Evolutionary conservation across 345 rosid species (phyloP).

Genomic region (Eucalyptus pumila): DNA sequence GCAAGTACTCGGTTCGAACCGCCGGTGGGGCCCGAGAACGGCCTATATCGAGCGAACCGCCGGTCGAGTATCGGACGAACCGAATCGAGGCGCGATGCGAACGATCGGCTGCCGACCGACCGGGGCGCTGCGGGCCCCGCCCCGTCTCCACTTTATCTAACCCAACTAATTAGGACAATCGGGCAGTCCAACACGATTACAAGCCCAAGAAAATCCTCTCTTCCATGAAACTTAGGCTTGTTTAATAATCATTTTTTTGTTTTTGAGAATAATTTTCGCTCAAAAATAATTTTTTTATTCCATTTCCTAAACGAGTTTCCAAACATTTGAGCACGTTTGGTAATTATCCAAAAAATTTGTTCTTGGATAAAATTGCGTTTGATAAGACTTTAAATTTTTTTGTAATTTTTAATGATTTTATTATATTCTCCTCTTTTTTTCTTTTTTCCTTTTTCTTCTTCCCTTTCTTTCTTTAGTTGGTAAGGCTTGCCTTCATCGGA

Average conservation of each 20-base stretch:
- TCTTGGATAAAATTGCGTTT: too few relatives aligned
- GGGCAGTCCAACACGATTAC: not conserved
- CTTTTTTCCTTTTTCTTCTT: too few relatives aligned
- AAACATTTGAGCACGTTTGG: too few relatives aligned
- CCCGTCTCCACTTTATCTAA: too few relatives aligned
- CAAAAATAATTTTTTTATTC: too few relatives aligned
- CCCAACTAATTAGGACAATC: not conserved
- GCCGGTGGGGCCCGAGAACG: not conserved
- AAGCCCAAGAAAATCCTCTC: not conserved
- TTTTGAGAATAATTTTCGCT: fast-evolving
- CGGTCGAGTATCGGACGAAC: not conserved
- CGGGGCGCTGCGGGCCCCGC: not conserved
- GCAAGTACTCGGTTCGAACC: not conserved
- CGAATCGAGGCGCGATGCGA: not conserved
- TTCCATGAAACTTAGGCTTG: not conserved
- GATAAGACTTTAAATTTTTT: fast-evolving
- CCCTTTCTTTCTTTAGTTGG: too few relatives aligned
- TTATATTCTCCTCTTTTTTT: too few relatives aligned
- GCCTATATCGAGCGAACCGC: not conserved
- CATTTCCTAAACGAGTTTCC: too few relatives aligned
- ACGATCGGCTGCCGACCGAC: not conserved
- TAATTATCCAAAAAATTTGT: too few relatives aligned
- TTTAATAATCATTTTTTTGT: too few relatives aligned
- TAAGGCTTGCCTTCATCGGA: too few relatives aligned
- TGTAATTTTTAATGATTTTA: too few relatives aligned